Evolutionary conservation across 345 rosid species (phyloP), one percentile per base, ranked within the genome.

Genomic region (Trapa bicornis): DNA sequence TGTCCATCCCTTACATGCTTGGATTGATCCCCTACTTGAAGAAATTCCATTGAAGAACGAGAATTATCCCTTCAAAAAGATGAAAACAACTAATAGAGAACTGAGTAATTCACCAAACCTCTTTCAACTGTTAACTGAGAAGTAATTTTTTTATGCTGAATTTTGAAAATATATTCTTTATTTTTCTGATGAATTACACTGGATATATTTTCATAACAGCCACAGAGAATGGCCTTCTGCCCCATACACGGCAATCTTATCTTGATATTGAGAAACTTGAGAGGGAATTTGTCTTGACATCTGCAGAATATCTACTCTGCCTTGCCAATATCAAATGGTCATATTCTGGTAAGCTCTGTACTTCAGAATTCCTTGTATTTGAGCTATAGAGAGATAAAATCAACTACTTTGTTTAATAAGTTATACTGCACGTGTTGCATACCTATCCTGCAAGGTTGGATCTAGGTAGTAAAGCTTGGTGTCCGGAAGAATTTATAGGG

Each of bases 261-360:
- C 73, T 91, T 71, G 91, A 84, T 76, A 78, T 83, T 0, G 86
- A 84, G 78, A 79, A 79, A 74, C 87, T 94, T 71, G 87, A 94
- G 75, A 78, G 74, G 63, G 96, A 94, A 81, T 86, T 80, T 79
- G 81, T 94, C 66, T 80, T 89, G 57, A 87, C 95, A 53, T 84
- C 93, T 6, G 97, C 95, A 48, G 96, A 91, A 78, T 83, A 83
- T 77, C 71, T 84, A 75, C 96, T 94, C 68, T 89, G 84, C 52
- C 76, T 86, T 68, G 82, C 82, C 76, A 86, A 85, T 69, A 73
- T 87, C 43, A 79, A 75, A 72, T 87, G 92, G 91, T 85, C 79
- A 43, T 84, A 76, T 78, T 78, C 79, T 71, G 89, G 99, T 91
- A 87, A 69, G 42, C 54, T 41, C 42, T 47, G 4, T 8, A 35